Evolutionary conservation across 345 rosid species (phyloP), one percentile per base, ranked within the genome.

Genomic region (Melaleuca quinquenervia): DNA sequence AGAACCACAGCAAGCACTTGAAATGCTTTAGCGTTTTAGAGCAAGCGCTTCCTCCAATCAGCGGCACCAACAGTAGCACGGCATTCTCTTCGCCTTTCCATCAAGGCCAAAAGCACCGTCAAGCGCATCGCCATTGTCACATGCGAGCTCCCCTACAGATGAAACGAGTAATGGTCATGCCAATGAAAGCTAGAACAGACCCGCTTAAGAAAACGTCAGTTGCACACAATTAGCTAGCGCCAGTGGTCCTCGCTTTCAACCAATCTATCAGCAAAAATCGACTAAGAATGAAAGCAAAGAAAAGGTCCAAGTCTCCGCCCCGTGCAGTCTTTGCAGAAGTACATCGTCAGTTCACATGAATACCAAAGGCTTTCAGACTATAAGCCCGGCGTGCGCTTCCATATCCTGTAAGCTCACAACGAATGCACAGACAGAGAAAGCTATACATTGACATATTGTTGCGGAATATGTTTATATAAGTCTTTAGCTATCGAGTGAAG

Each of bases 71-170:
- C n/a, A n/a, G n/a, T n/a, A n/a, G n/a, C n/a, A n/a, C n/a, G n/a
- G n/a, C n/a, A n/a, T n/a, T n/a, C n/a, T n/a, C n/a, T n/a, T n/a
- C n/a, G n/a, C 90, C 88, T 94, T 91, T 62, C 97, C 99, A 85
- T 95, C 95, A 0, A 95, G 93, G 21, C 94, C 96, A 20, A 78
- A 85, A 48, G 94, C 98, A 45, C 98, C 94, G 87, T 96, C 96
- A n/a, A 95, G 92, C 49, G 89, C 91, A 84, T 96, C 94, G 21
- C 98, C 98, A 83, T 97, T 96, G 89, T 97, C 99, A 64, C 96
- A 97, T 8, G 94, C 92, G 7, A 97, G 96, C 87, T 97, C 98
- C 99, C 41, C 41, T 96, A 83, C 78, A 86, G 22, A 52, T 27
- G 80, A 84, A 45, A 82, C 78, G 87, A 41, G 82, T 44, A 11